Base-by-base conservation (phyloP, 768 basidiomycete genomes). In the Lyophyllum atratum region DNA sequence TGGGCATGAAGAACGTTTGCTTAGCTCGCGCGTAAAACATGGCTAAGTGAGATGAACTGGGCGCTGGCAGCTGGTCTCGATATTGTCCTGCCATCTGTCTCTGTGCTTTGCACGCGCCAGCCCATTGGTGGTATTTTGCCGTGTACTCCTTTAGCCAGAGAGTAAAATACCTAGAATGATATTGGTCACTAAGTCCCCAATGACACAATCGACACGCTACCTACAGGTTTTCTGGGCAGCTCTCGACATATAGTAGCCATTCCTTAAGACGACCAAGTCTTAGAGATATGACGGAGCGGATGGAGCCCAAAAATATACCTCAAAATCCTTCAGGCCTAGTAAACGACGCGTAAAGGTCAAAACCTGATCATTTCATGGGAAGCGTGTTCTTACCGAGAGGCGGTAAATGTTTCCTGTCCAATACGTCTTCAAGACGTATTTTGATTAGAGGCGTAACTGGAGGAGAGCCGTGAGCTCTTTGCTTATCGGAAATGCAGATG, bases 141-240 rank as follows among this genome's bases (percentile, higher is more conserved):
- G 81, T 85, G 63, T 92, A 92, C 61, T 92, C 90, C 59, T 83
- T 83, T 28, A 92, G 76, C 90, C 90, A 92, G 49, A 92, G 82
- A n/a, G 82, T 80, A 66, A 92, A 92, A 65, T 92, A 92, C 19
- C 87, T 87, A 64, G 6, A 34, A 52, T 8, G 34, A 3, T 40
- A 40, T 59, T 25, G 57, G 25, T 15, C 58, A 45, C 57, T 25
- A 59, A 64, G n/a, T 58, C 22, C 42, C 26, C 50, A 63, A 44
- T 40, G 42, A 17, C 28, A 19, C 5, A 9, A 34, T 8, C 22
- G 55, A 17, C 24, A 17, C 50, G 9, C 21, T 52, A 73, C 83
- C 70, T 61, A 87, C 80, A 93, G 78, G 66, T 92, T 92, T 69
- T 92, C 90, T 22, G 88, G 84, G 46, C 80, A 79, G 54, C 80